A percentile compares a stretch with the other conserved stretches of the same genome.
Evolutionary conservation across 2,329 filamentous ascomycete species (phyloP).

Genomic region (Neonectria punicea): DNA sequence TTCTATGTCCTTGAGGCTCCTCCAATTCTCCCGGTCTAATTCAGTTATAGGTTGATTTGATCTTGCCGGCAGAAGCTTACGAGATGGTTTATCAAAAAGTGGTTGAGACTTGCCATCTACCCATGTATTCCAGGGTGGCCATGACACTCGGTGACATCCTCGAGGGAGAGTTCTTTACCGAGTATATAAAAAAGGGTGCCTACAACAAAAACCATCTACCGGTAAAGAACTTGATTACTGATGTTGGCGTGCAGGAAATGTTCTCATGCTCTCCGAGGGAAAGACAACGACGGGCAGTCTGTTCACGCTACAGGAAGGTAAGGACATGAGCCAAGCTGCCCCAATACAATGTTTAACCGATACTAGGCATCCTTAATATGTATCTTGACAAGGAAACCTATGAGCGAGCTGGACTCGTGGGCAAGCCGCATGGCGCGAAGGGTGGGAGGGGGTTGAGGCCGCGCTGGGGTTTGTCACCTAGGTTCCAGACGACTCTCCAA

Average conservation of each 20-base stretch:
- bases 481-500: background rate
- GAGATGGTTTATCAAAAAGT: conserved; percentile 65
- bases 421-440: conserved; percentile 71
- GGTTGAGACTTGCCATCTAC: conserved; percentile 47
- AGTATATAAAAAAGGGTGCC: conserved; percentile 83
- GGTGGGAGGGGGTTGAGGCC: conserved; percentile 70
- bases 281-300: conserved; percentile 75
- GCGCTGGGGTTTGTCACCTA: conserved; percentile 73
- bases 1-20: background rate
- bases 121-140: conserved; percentile 73
- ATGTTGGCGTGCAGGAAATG: conserved; percentile 65
- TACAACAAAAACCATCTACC: accelerated
- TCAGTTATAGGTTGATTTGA: conserved; percentile 66
- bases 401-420: conserved; percentile 83
- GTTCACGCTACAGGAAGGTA: conserved; percentile 77
- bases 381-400: conserved; percentile 85
- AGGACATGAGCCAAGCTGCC: conserved; percentile 12
- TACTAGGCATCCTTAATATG: conserved; percentile 74
- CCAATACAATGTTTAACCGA: conserved; percentile 10
- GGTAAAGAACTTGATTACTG: background rate
- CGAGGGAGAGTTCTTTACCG: conserved; percentile 80
- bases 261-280: conserved; percentile 87
- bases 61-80: conserved; percentile 75
- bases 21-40: background rate
- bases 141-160: conserved; percentile 80